Evolutionary conservation across 305 asterid genomes (phyloP).

Genomic region (Fraxinus greggii): DNA sequence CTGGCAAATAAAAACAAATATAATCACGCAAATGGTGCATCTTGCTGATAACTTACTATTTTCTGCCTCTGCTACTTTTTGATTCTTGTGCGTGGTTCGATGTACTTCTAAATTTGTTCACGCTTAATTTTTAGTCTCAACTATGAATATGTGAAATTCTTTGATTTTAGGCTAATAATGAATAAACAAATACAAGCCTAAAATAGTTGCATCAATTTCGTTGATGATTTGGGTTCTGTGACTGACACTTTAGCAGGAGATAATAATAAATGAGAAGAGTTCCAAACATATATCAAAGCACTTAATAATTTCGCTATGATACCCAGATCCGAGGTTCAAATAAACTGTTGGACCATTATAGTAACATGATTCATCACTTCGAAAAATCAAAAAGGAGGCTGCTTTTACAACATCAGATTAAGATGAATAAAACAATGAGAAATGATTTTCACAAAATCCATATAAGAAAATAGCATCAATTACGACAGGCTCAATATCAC

Average conservation of each 20-base stretch:
- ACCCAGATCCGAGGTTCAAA: not conserved
- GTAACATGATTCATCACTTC: not conserved
- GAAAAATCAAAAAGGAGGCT: not conserved
- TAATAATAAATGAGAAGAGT: not conserved
- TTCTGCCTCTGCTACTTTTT: conserved; percentile 10
- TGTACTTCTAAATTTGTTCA: conserved; percentile 1
- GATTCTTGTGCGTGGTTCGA: not conserved
- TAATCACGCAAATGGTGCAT: not conserved
- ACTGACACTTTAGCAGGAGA: not conserved
- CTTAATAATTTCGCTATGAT: not conserved
- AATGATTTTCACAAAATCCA: conserved; percentile 10
- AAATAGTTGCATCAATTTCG: conserved; percentile 6
- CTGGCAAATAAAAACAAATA: not conserved
- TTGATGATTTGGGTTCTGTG: conserved; percentile 1
- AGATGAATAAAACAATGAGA: conserved; percentile 11
- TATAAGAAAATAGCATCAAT: conserved; percentile 10
- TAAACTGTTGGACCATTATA: conserved; percentile 8
- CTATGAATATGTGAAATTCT: not conserved
- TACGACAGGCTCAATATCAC: conserved; percentile 23
- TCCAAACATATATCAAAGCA: not conserved
- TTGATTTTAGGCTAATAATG: not conserved
- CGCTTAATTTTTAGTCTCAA: conserved; percentile 3
- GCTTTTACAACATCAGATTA: not conserved
- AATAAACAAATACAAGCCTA: not conserved
- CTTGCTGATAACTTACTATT: not conserved